These are phyloP conservation scores for Fusarium torulosum DNA, from an alignment of 2,329 filamentous ascomycete species.

Conservation along the genomic window DNA sequence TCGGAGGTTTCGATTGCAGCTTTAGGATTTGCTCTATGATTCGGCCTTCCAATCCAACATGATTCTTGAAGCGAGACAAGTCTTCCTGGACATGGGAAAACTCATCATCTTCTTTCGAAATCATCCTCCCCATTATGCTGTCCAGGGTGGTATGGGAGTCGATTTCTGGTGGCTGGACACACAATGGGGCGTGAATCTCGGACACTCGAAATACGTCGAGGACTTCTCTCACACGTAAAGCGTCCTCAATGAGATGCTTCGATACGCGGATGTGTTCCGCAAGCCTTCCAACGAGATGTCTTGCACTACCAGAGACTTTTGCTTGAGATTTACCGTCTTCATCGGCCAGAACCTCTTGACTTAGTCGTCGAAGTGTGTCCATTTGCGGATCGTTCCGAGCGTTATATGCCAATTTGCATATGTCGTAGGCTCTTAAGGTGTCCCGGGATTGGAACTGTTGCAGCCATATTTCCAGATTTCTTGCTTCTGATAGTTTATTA, in stretches of 20 bases:
- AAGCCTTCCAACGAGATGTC: background rate
- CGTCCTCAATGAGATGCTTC: conserved; percentile 1
- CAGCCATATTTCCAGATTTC: background rate
- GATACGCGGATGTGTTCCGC: background rate
- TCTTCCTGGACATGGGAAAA: background rate
- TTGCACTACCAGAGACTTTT: background rate
- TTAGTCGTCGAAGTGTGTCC: background rate
- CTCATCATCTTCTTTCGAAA: background rate
- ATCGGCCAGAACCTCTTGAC: background rate
- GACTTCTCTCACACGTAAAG: background rate
- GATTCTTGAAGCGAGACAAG: background rate
- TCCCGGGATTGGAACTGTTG: background rate
- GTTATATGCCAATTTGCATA: background rate
- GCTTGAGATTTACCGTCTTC: background rate
- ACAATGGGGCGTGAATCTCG: background rate
- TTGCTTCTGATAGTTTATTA: background rate
- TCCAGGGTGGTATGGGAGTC: conserved; percentile 3
- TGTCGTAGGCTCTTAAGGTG: background rate
- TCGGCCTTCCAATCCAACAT: background rate
- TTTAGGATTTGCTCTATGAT: background rate
- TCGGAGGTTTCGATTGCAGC: background rate
- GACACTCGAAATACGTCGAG: background rate
- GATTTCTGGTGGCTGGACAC: background rate
- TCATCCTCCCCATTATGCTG: conserved; percentile 1
- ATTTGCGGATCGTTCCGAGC: background rate